Evolutionary conservation across 495 filamentous ascomycete species (phyloP), one percentile per base, ranked within the genome.

Genomic region (Acidomyces sp.): DNA sequence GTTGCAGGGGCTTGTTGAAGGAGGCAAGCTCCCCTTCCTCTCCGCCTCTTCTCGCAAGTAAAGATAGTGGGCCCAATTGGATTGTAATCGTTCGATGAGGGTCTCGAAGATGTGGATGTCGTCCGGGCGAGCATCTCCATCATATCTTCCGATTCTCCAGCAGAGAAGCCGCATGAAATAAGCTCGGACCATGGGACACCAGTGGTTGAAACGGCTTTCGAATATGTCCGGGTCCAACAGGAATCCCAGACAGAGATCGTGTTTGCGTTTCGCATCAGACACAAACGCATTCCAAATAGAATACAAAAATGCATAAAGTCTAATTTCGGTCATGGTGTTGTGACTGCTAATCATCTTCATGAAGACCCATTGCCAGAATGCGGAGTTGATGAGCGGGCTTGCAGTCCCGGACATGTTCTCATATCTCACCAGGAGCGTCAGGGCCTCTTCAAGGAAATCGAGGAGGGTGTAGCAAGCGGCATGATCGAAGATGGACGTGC

Each of bases 161-260:
- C 87, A 93, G 12, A 94, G 58, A 25, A 97, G 58, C 26, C 90
- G 84, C 75, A 94, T 90, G 55, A 78, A 96, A 59, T 96, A 97
- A 13, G 86, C 82, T 45, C 90, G 74, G 20, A 94, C 86, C 90
- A 97, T 95, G 1, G 90, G 90, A 61, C 88, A 95, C 90, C 90
- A 97, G 56, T 95, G 85, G 55, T 78, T 86, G 63, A 97, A 97
- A 48, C 85, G 76, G 41, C 73, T 76, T 34, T 83, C 75, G 58
- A 95, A 96, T 12, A 78, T 66, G 27, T 79, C 69, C 45, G 80
- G 77, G 18, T 75, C 68, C n/a, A 97, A 55, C 22, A 97, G 63
- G 69, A 92, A 92, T 13, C 77, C 77, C 2, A 83, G 49, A 53
- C 85, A 93, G 17, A 94, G 56, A 6, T 66, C 60, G 19, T 74